Base-by-base conservation (phyloP, 2,329 filamentous ascomycete genomes). In the Penicillium janthinellum region DNA sequence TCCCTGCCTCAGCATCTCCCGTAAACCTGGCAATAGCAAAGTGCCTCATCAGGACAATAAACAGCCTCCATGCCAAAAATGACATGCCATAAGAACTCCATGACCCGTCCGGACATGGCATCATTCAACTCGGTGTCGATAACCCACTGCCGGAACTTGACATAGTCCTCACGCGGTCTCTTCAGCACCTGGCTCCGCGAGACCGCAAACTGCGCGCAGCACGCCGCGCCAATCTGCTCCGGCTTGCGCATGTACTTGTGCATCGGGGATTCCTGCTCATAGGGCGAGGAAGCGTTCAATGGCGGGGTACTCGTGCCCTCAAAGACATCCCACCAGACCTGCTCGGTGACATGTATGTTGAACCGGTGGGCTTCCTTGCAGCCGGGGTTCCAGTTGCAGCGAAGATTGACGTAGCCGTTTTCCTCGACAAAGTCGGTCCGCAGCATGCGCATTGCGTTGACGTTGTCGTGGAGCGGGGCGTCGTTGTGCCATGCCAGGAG, bases 11-110 rank as follows among this genome's bases (percentile, higher is more conserved):
- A 74, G 58, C 73, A 76, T 57, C 70, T 64, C 5, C 73, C 73
- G 49, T 76, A 76, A 11, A 76, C 73, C 52, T 74, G 72, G 45
- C 73, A 76, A 52, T 75, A 75, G 57, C 73, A 76, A 37, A 75
- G 54, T 49, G 72, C 58, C 52, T 74, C 67, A 34, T 75, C 71
- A 14, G 73, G 73, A 59, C 73, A 76, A 57, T 77, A 75, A 17
- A 80, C 71, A 7, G 76, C 70, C 22, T 75, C 68, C 67, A 72
- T 74, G 37, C 76, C 75, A 59, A 79, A 84, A 71, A 82, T 79
- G 71, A 86, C 80, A 70, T 89, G 87, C 87, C 87, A 90, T 17
- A 86, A 73, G 65, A 87, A 89, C 69, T 89, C 87, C 70, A 88
- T 81, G 2, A 88, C 81, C 22, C 86, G 77, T 1, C 86, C 87